Evolutionary conservation across 768 basidiomycete genomes (phyloP).

Genomic region (Brasilioporus rufonigricans): DNA sequence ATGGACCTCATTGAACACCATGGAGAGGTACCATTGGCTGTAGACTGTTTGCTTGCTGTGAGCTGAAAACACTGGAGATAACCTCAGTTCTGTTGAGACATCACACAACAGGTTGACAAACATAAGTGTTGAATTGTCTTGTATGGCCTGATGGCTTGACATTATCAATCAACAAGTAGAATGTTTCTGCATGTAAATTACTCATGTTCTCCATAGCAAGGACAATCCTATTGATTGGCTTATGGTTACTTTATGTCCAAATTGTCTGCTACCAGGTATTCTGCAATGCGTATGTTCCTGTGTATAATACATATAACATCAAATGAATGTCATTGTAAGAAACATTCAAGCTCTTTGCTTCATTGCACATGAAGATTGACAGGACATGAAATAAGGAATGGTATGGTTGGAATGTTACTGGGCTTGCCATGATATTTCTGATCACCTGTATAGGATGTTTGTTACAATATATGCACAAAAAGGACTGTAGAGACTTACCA

Average conservation of each 20-base stretch:
- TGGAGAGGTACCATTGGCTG: accelerated
- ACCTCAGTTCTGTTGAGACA: no score
- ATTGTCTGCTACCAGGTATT: no score
- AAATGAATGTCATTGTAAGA: background rate
- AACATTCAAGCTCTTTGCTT: background rate
- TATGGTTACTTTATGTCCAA: no score
- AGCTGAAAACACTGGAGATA: no score
- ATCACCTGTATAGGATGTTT: background rate
- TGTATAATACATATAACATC: background rate
- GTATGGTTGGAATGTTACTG: background rate
- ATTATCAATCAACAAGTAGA: no score
- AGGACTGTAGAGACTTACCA: background rate
- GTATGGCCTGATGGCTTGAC: no score
- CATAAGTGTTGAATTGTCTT: no score
- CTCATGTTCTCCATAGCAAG: no score
- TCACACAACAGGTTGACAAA: no score
- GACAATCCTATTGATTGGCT: no score
- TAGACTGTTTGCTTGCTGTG: background rate
- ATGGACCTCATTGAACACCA: background rate
- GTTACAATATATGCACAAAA: background rate
- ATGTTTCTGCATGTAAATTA: no score
- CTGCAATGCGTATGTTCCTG: background rate
- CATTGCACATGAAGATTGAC: background rate
- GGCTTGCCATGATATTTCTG: background rate
- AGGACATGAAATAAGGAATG: background rate